Base-by-base conservation (phyloP, 1,139 yeast genomes). In the Yamadazyma friedrichii region DNA sequence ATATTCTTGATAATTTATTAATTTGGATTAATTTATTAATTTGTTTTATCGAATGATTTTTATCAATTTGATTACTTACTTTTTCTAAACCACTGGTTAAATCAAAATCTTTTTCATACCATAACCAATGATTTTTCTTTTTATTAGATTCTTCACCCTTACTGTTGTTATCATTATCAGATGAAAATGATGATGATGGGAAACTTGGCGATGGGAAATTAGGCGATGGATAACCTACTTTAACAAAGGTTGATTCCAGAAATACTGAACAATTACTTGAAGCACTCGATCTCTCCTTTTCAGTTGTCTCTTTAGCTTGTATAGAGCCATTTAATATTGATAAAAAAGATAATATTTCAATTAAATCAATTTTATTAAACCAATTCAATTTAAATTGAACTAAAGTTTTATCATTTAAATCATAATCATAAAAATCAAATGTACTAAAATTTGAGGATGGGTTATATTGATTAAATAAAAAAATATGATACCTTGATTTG, bases 21-120 rank as follows among this genome's bases (percentile, higher is more conserved):
- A 17, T 32, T 15, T 32, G 31, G 3, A 49, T 54, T 31, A 56
- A 44, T 12, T 48, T 49, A 41, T 65, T 64, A 38, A 62, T 56
- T 25, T 64, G 65, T 39, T 56, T 53, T 3, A 59, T 52, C 20
- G 58, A 51, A 36, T 60, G 64, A 31, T 49, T 41, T 20, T 52
- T 51, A 24, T 50, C 51, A 13, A 49, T 41, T 22, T 53, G 48
- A 27, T 48, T 51, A 33, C 16, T 15, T 10, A 61, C 52, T 28
- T 54, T 57, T 32, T 65, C 69, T 38, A 49, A 51, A 27, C 42
- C 45, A 36, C 47, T 48, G 2, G 64, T 51, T 24, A 67, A 54
- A 32, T 60, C 59, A 31, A 54, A 56, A 44, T 68, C 74, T 35
- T 52, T 53, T 30, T 68, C 74, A 46, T 64, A 67, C 62, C 68